phyloP scores from a whole-genome alignment of 2,329 filamentous ascomycete species.

The Nakataea oryzae region DNA sequence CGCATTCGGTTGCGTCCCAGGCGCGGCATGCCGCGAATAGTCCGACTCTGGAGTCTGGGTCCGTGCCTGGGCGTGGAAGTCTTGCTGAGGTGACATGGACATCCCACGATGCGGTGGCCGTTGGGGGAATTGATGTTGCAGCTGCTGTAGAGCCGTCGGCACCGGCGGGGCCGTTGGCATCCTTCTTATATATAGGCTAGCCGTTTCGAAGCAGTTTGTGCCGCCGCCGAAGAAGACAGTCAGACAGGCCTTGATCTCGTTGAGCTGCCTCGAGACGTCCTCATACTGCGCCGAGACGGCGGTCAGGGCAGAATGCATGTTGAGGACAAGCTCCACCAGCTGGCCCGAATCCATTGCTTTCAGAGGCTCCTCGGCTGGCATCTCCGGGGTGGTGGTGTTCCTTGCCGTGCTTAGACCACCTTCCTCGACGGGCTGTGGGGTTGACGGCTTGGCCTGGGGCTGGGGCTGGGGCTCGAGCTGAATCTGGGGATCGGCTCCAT shows the following conservation, averaged over 20 bases:
- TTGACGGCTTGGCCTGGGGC: background rate
- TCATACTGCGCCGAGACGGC: conserved; percentile 22
- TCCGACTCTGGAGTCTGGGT: no score
- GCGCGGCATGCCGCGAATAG: no score
- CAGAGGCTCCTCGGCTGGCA: conserved; percentile 14
- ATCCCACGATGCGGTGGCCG: background rate
- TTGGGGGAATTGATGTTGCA: background rate
- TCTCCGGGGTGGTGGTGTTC: background rate
- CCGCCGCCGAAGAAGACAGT: conserved; percentile 9
- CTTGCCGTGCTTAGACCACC: background rate
- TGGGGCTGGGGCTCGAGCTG: background rate
- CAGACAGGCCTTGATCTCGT: conserved; percentile 20
- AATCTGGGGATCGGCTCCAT: background rate
- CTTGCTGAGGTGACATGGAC: background rate
- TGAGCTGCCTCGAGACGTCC: conserved; percentile 20
- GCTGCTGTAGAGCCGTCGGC: no score
- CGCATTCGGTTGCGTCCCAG: no score
- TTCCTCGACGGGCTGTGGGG: background rate
- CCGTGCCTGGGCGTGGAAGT: background rate
- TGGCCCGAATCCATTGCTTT: conserved; percentile 20
- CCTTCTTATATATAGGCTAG: background rate
- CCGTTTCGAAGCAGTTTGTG: background rate
- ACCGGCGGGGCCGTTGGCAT: background rate
- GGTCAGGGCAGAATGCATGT: conserved; percentile 20
- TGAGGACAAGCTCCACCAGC: conserved; percentile 22